These are phyloP conservation scores for Debaryomyces robertsiae DNA, from an alignment of 1,139 yeast species.

Conservation along the genomic window DNA sequence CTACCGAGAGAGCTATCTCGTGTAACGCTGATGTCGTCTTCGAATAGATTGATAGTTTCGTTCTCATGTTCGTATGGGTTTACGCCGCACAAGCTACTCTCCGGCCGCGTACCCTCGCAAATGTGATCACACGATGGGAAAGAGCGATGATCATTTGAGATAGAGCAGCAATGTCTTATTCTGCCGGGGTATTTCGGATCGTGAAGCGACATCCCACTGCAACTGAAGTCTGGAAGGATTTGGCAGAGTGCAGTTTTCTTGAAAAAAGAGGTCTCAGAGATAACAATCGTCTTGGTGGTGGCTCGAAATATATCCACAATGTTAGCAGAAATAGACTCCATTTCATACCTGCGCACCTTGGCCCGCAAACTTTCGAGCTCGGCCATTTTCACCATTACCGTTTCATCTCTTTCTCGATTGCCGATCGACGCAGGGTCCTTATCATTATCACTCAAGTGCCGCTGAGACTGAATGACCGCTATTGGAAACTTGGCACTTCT, in stretches of 20 bases:
- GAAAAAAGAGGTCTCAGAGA: neutral
- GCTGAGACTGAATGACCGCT: neutral
- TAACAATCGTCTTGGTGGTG: neutral
- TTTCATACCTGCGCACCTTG: constrained; percentile 15
- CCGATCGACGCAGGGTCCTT: too few species aligned
- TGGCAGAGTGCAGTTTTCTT: too few species aligned
- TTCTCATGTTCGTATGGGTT: constrained; percentile 13
- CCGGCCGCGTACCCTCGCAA: too few species aligned
- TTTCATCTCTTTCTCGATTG: constrained; percentile 8
- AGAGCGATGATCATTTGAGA: too few species aligned
- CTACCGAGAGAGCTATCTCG: constrained; percentile 22
- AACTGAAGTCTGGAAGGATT: too few species aligned
- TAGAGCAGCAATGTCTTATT: neutral
- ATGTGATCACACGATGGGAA: too few species aligned
- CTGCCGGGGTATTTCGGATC: neutral
- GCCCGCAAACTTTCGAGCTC: constrained; percentile 17
- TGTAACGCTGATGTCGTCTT: constrained; percentile 24
- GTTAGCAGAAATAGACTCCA: constrained; percentile 1
- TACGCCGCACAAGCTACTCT: constrained; percentile 6
- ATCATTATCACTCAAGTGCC: neutral
- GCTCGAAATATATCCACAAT: constrained; percentile 5
- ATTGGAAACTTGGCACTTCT: constrained; percentile 2
- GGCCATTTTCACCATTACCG: constrained; percentile 10
- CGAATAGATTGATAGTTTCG: constrained; percentile 27
- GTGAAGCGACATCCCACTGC: neutral